Percentiles rank a stretch among this genome's conserved stretches.
These are phyloP conservation scores for Penicillium sp. DNA, from an alignment of 2,329 filamentous ascomycete species.

Conservation along the genomic window DNA sequence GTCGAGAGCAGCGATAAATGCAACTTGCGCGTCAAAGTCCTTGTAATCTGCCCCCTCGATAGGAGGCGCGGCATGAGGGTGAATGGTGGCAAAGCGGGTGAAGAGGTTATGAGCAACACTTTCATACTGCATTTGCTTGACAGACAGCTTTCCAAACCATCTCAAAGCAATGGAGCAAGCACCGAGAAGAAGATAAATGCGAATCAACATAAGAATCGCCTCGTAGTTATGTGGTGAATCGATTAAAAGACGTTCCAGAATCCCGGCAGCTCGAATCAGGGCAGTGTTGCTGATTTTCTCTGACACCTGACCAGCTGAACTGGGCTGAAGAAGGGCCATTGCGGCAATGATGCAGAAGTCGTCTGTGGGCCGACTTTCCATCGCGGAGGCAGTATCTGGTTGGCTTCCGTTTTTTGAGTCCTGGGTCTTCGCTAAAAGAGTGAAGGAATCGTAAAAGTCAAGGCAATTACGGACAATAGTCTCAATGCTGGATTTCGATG, in stretches of 20 bases:
- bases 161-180: constrained; percentile 47
- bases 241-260: constrained; percentile 40
- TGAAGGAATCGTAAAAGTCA: constrained; percentile 29
- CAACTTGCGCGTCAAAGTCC: constrained; percentile 43
- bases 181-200: constrained; percentile 45
- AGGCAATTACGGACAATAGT: constrained; percentile 42
- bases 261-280: constrained; percentile 38
- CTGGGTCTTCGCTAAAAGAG: constrained; percentile 20
- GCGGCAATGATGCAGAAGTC: constrained; percentile 45
- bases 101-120: constrained; percentile 49
- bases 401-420: constrained; percentile 2
- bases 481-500: constrained; percentile 30
- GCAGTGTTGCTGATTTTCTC: constrained; percentile 26
- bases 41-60: constrained; percentile 40
- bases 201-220: constrained; percentile 44
- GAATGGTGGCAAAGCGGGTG: constrained; percentile 48
- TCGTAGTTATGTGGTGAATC: constrained; percentile 49
- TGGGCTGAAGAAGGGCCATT: constrained; percentile 40
- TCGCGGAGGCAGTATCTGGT: constrained; percentile 30
- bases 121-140: constrained; percentile 51
- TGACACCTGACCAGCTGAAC: constrained; percentile 18
- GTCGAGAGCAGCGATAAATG: constrained; percentile 40
- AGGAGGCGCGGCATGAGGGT: constrained; percentile 44
- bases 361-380: constrained; percentile 45
- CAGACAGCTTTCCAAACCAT: constrained; percentile 45